Conservation (phyloP, 1,139 yeast genomes). For the Hemisphaericaspora lyxosophila region DNA sequence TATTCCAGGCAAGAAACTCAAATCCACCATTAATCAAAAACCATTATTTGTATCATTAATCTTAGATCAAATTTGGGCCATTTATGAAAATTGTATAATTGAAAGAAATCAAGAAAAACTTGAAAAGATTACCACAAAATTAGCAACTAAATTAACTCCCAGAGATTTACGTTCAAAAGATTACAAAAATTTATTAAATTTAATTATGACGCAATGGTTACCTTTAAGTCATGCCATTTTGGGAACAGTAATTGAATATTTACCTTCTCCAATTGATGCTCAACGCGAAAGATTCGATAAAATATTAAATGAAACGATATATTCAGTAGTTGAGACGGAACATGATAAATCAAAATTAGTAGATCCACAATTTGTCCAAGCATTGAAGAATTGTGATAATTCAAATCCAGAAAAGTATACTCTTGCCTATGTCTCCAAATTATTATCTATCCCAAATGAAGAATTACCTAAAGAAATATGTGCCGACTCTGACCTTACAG, state of each 20-base stretch:
- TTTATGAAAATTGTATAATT: conserved; percentile 69
- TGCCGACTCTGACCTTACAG: conserved; percentile 30
- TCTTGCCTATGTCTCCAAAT: conserved; percentile 86
- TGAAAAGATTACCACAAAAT: conserved; percentile 69
- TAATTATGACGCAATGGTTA: conserved; percentile 91
- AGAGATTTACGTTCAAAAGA: conserved; percentile 84
- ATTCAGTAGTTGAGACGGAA: conserved; percentile 44
- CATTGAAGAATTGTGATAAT: conserved; percentile 63
- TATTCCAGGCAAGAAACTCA: conserved; percentile 54
- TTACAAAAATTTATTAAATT: conserved; percentile 56
- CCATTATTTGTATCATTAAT: conserved; percentile 88
- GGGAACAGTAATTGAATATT: conserved; percentile 76
- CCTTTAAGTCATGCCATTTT: conserved; percentile 87
- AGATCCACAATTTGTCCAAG: conserved; percentile 47
- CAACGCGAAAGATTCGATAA: conserved; percentile 71
- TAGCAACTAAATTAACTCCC: conserved; percentile 67
- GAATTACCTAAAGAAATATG: conserved; percentile 66
- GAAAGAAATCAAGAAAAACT: conserved; percentile 70
- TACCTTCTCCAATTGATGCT: conserved; percentile 81
- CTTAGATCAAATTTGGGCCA: conserved; percentile 89
- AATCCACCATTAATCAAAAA: conserved; percentile 54
- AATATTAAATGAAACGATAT: conserved; percentile 52
- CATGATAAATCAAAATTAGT: conserved; percentile 29
- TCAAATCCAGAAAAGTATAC: conserved; percentile 55
- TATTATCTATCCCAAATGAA: conserved; percentile 76